These are phyloP conservation scores for Phytophthora pluvialis DNA, from an alignment of 352 stramenopile genomes.

Conservation along the genomic window DNA sequence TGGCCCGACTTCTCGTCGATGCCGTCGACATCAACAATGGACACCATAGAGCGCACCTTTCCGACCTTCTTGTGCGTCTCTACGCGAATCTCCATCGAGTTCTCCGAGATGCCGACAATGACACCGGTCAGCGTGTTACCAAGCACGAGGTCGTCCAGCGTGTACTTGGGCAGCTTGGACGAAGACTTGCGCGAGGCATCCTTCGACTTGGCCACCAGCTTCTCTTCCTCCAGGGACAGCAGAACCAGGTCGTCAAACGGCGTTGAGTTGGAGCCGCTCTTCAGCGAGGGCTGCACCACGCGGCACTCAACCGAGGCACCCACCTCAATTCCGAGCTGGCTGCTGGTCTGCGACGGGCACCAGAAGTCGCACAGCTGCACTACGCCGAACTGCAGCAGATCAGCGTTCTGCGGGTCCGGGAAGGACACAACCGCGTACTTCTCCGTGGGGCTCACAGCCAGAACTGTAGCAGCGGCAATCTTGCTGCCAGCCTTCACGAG, in stretches of 20 bases:
- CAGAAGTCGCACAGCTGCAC: constrained; percentile 82
- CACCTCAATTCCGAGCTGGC: constrained; percentile 62
- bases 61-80: constrained; percentile 75
- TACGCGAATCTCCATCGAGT: constrained; percentile 84
- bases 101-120: constrained; percentile 81
- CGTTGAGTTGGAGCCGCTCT: constrained; percentile 50
- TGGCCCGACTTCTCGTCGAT: constrained; percentile 39
- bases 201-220: constrained; percentile 47
- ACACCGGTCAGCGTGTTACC: constrained; percentile 74
- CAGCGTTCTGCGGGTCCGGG: constrained; percentile 42
- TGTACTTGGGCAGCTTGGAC: constrained; percentile 79
- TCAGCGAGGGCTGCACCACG: constrained; percentile 53
- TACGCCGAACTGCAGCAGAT: constrained; percentile 55
- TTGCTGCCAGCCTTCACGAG: constrained; percentile 53
- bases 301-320: constrained; percentile 45
- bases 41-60: constrained; percentile 80
- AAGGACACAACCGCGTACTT: constrained; percentile 80
- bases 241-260: constrained; percentile 82
- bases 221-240: constrained; percentile 61
- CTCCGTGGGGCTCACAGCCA: constrained; percentile 57
- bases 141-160: constrained; percentile 57
- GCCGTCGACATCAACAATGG: constrained; percentile 84
- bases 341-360: constrained; percentile 67
- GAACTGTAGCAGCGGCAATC: constrained; percentile 49
- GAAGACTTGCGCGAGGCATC: constrained; percentile 35